phyloP scores from a whole-genome alignment of 2,329 filamentous ascomycete species.

The Cercospora sp. region DNA sequence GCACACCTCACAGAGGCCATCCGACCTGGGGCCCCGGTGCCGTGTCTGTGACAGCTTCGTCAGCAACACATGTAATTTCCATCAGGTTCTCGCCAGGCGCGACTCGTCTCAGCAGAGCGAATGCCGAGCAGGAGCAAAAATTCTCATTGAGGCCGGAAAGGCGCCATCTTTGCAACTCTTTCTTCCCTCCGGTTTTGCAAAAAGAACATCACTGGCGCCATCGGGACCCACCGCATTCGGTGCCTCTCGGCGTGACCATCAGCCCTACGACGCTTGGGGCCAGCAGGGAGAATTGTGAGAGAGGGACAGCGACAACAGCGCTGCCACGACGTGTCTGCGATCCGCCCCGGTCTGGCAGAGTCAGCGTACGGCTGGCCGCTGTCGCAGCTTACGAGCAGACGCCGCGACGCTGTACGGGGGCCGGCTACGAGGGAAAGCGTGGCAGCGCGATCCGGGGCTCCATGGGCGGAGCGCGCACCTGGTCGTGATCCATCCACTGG shows the following conservation, averaged over 20 bases:
- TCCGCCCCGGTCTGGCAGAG: not conserved
- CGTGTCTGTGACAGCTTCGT: not conserved
- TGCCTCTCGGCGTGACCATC: conserved; percentile 9
- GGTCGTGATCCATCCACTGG: conserved; percentile 1
- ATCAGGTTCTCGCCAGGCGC: not conserved
- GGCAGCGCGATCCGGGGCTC: conserved; percentile 3
- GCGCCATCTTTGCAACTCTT: not conserved
- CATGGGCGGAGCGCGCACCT: not conserved
- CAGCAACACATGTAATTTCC: not conserved
- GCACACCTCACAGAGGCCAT: not conserved
- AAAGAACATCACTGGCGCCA: conserved; percentile 8
- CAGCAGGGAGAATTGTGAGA: not conserved
- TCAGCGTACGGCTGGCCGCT: not conserved
- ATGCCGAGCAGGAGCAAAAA: not conserved
- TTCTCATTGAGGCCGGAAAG: conserved; percentile 5
- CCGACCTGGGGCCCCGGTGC: not conserved
- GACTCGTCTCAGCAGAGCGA: not conserved
- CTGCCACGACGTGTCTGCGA: not conserved
- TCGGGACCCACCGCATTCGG: conserved; percentile 6
- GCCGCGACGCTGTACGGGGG: not conserved
- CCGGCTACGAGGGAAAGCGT: not conserved
- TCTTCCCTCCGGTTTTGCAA: not conserved
- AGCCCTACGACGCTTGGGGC: conserved; percentile 10
- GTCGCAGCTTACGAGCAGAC: not conserved
- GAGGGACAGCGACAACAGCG: not conserved